phyloP scores from a whole-genome alignment of 768 basidiomycete species.

The Dacryopinax spathularia region DNA sequence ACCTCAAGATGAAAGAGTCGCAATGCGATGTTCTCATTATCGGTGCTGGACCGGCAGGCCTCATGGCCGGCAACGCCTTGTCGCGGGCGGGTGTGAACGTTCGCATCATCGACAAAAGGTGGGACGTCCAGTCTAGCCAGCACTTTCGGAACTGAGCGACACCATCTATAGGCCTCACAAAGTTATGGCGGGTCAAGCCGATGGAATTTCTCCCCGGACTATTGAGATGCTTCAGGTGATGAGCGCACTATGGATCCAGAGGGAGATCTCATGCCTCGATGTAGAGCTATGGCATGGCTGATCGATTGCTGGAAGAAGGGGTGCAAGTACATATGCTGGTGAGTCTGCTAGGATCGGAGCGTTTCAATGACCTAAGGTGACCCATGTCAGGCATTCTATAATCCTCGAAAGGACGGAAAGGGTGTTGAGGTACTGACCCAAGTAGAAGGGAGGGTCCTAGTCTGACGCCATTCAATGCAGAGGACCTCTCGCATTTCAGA shows the following conservation, averaged over 20 bases:
- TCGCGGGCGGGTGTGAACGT: slow-evolving; percentile 6
- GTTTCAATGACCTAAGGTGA: neutral
- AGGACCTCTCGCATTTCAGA: slow-evolving; percentile 49
- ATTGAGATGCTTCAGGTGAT: slow-evolving; percentile 34
- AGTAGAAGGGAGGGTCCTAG: too few relatives aligned
- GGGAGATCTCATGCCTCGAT: neutral
- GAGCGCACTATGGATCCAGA: neutral
- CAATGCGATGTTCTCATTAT: slow-evolving; percentile 15
- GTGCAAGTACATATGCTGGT: slow-evolving; percentile 59
- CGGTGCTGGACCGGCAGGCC: slow-evolving; percentile 16
- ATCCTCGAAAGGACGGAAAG: slow-evolving; percentile 30
- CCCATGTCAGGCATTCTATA: slow-evolving; percentile 60
- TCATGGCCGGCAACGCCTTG: slow-evolving; percentile 3
- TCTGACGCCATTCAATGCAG: slow-evolving; percentile 29
- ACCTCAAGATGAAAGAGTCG: slow-evolving; percentile 7
- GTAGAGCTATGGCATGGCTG: slow-evolving; percentile 60
- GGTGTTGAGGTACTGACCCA: neutral
- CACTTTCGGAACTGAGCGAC: neutral
- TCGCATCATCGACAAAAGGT: slow-evolving; percentile 11
- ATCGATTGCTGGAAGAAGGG: slow-evolving; percentile 46
- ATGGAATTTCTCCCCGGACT: slow-evolving; percentile 42
- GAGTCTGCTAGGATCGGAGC: slow-evolving; percentile 17
- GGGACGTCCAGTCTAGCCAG: too few relatives aligned
- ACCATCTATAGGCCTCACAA: slow-evolving; percentile 22
- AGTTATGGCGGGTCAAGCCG: slow-evolving; percentile 39